Evolutionary conservation across 331 rosid species (phyloP), one percentile per base, ranked within the genome.

Genomic region (Rhamnella rubrinervis): DNA sequence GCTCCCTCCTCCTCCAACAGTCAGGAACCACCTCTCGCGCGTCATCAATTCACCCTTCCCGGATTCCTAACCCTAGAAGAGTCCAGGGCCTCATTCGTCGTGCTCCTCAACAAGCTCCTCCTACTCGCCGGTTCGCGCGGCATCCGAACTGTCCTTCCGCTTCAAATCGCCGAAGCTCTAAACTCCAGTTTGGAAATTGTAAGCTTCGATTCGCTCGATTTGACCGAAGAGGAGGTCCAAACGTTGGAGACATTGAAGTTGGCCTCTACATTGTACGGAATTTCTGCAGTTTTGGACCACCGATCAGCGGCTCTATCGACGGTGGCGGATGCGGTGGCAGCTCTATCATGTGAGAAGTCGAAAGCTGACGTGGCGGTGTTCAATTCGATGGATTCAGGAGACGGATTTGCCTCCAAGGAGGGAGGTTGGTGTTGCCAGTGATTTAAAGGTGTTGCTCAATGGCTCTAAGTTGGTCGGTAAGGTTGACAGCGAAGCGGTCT

Each of bases 391-490:
- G 98, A 93, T 78, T 84, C 90, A 1, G 98, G 98, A 1, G 97
- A 88, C 14, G 96, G 96, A 6, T 74, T 59, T 23, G 69, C 82
- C 5, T 72, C 82, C 1, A 93, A 93, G 79, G 98, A 88, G 64
- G n/a, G 95, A 81, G 71, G 91, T 81, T 72, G 91, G 86, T n/a
- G 96, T 90, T 9, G 87, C 92, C n/a, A 80, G 78, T 41, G 97
- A 88, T 67, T 56, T 90, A 89, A 90, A 83, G 82, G 87, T 82
- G 37, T 46, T 93, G 78, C 82, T 93, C 8, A 93, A 85, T 52
- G 98, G 96, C 16, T 93, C 97, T 6, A 93, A 88, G 73, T 44
- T 85, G 72, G 89, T 89, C 9, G 98, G 98, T 9, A 88, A 85
- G 79, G 86, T 71, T 39, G 73, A 68, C 64, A 46, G 38, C 50